Base-by-base conservation (phyloP, 2,329 filamentous ascomycete genomes). In the Beauveria bassiana region DNA sequence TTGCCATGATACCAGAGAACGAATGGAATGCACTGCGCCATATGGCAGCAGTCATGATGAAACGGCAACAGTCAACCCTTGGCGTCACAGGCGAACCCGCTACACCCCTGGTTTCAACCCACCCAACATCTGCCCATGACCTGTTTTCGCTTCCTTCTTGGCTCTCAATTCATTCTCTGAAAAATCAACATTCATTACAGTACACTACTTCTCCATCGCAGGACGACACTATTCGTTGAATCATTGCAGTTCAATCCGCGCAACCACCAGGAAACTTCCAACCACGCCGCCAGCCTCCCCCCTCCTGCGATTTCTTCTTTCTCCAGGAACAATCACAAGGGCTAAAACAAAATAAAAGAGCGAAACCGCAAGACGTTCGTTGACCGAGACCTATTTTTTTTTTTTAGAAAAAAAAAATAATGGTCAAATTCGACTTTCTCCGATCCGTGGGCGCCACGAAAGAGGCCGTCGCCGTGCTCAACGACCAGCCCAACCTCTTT, bases 401-500 rank as follows among this genome's bases (percentile, higher is more conserved):
- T 22, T 22, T 22, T 22, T n/a, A 22, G 22, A 2, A 22, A 22
- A 26, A 69, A 67, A n/a, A 31, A 1, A 54, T 51, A 66, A 79
- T 79, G 75, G 81, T 78, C 64, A 76, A 82, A 70, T 86, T 85
- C 70, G 80, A 80, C 70, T 86, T 80, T 77, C 79, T 86, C 66
- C 68, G 68, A 67, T 78, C 74, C 63, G 79, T 86, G 67, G 83
- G 83, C 71, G 83, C 83, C 54, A 85, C 83, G 20, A 74, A 77
- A 42, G 73, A 84, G 70, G 83, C 82, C 66, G 81, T 86, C 67
- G 81, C 81, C 65, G 78, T 80, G 59, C 76, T 86, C 70, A 85
- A 86, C 74, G 82, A 86, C 68, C 83, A 86, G 71, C 83, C 83
- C 24, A 74, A 80, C 64, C 75, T 86, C 59, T 85, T 86, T 74